A percentile compares a stretch with the other conserved stretches of the same genome.
Evolutionary conservation across 352 stramenopile genomes (phyloP).

Genomic region (Phytophthora kernoviae): DNA sequence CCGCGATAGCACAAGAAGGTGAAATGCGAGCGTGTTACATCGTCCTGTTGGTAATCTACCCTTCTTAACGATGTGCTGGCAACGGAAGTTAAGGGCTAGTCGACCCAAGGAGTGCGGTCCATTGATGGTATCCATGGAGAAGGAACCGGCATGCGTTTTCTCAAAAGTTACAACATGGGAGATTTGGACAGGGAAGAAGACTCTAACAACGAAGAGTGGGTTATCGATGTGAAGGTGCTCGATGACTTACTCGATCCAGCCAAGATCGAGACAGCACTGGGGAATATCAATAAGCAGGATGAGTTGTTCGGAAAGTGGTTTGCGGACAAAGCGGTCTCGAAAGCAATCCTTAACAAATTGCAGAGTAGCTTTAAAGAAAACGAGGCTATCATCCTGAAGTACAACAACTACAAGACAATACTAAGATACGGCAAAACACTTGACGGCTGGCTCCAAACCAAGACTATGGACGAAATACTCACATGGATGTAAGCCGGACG

Average conservation of each 20-base stretch:
- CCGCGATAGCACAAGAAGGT: no score
- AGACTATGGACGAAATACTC: conserved; percentile 2
- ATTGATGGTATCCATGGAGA: no score
- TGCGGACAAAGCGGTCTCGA: background rate
- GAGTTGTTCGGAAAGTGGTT: conserved; percentile 9
- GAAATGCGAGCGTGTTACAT: no score
- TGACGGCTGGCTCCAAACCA: background rate
- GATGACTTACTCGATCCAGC: conserved; percentile 4
- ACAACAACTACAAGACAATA: conserved; percentile 5
- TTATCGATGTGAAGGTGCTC: background rate
- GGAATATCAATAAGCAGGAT: background rate
- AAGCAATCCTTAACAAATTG: background rate
- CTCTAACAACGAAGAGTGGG: conserved; percentile 6
- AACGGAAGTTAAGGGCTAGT: no score
- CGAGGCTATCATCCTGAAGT: conserved; percentile 1
- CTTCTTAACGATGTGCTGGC: no score
- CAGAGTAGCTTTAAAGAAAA: conserved; percentile 3
- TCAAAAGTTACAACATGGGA: conserved; percentile 3
- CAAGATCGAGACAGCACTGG: conserved; percentile 6
- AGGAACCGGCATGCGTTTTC: background rate
- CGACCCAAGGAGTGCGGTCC: no score
- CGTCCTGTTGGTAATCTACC: no score
- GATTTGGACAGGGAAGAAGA: background rate
- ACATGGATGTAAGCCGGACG: background rate
- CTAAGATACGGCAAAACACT: conserved; percentile 1